A percentile compares a stretch with the other conserved stretches of the same genome.
These are phyloP conservation scores for Penicillium sp. DNA, from an alignment of 2,329 filamentous ascomycete genomes.

Conservation along the genomic window DNA sequence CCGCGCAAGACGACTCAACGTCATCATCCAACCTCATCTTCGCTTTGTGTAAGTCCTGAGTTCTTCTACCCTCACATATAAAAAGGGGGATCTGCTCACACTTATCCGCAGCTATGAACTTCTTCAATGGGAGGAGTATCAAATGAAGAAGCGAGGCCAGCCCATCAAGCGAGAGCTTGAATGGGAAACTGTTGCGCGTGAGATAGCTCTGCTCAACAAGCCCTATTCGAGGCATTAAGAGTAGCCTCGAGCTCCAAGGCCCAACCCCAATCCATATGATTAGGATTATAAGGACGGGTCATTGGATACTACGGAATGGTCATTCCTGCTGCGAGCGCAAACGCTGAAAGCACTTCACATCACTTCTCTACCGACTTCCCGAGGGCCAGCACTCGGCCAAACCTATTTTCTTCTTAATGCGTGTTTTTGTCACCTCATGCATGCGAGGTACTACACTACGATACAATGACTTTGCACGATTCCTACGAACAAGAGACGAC, in stretches of 20 bases:
- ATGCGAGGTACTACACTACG: not conserved
- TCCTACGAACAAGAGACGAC: conserved; percentile 16
- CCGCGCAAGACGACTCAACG: conserved; percentile 84
- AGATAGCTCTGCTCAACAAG: conserved; percentile 93
- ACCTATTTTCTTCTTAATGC: conserved; percentile 1
- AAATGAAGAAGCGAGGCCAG: conserved; percentile 55
- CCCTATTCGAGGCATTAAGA: conserved; percentile 68
- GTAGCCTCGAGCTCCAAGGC: not conserved
- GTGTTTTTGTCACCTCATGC: conserved; percentile 8
- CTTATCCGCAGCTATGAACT: conserved; percentile 65
- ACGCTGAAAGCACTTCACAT: not conserved
- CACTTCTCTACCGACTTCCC: not conserved
- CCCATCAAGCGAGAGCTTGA: conserved; percentile 74
- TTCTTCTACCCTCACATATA: not conserved
- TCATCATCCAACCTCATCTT: conserved; percentile 96
- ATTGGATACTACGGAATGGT: not conserved
- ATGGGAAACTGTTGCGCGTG: conserved; percentile 82
- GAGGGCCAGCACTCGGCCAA: not conserved
- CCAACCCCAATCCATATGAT: not conserved
- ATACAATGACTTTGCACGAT: conserved; percentile 19
- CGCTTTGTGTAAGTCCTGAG: conserved; percentile 67
- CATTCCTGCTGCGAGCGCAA: not conserved
- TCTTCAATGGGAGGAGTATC: conserved; percentile 87
- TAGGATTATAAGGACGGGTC: not conserved
- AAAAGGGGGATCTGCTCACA: conserved; percentile 13